A percentile compares a stretch with the other conserved stretches of the same genome.
phyloP scores from a whole-genome alignment of 2,329 filamentous ascomycete species.

The Chrysoporthe austroafricana region DNA sequence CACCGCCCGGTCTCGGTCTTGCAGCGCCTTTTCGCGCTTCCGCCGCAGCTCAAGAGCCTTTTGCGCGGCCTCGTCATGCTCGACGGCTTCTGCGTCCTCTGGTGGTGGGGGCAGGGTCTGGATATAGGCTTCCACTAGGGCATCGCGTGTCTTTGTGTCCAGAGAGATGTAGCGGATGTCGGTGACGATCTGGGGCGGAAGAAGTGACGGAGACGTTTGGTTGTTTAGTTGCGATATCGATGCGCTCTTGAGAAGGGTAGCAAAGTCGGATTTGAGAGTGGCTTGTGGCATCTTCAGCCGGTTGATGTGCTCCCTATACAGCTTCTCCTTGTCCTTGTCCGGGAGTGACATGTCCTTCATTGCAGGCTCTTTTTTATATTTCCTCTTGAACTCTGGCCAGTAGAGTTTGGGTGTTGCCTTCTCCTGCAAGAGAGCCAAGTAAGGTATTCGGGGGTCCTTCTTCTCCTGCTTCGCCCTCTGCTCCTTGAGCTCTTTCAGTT shows the following conservation, averaged over 20 bases:
- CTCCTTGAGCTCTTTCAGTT: constrained; percentile 73
- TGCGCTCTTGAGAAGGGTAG: constrained; percentile 64
- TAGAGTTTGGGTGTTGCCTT: constrained; percentile 90
- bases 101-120: constrained; percentile 65
- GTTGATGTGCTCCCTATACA: constrained; percentile 75
- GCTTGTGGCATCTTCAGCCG: constrained; percentile 68
- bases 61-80: constrained; percentile 55
- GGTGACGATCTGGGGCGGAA: constrained; percentile 65
- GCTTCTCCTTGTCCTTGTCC: constrained; percentile 80
- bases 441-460: constrained; percentile 81
- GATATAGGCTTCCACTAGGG: constrained; percentile 69
- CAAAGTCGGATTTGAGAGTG: constrained; percentile 71
- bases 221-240: constrained; percentile 64
- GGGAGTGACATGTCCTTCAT: constrained; percentile 75
- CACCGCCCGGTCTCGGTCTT: constrained; percentile 65
- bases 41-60: constrained; percentile 56
- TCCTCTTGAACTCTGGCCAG: constrained; percentile 95
- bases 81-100: constrained; percentile 42
- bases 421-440: constrained; percentile 78
- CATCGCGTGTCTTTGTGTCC: constrained; percentile 62
- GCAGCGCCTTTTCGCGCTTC: constrained; percentile 68
- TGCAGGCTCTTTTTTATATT: constrained; percentile 78
- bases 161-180: constrained; percentile 75
- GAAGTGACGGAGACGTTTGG: constrained; percentile 55
- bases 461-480: constrained; percentile 76